These are phyloP conservation scores for Colletotrichum acutatum DNA, from an alignment of 2,329 filamentous ascomycete genomes.

Conservation along the genomic window DNA sequence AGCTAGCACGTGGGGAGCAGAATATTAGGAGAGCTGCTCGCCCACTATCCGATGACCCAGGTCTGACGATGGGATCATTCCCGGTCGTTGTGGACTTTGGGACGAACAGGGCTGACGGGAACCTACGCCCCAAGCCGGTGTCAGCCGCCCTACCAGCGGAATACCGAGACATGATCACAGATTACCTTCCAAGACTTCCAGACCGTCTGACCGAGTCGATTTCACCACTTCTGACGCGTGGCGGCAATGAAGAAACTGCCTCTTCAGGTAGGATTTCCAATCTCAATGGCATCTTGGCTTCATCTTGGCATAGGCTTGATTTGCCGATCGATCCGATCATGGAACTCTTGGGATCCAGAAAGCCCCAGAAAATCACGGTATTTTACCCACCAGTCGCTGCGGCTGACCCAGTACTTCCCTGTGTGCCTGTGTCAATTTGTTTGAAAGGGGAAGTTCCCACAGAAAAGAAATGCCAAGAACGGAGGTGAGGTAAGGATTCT, in stretches of 20 bases:
- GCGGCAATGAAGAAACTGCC: background rate
- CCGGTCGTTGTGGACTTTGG: background rate
- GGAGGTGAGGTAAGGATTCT: background rate
- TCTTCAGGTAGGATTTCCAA: background rate
- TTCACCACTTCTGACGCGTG: background rate
- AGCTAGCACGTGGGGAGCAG: background rate
- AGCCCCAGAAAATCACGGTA: background rate
- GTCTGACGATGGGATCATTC: background rate
- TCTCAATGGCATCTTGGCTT: slow-evolving; percentile 26
- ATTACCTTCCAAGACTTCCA: background rate
- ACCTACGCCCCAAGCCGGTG: background rate
- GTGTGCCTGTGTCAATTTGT: background rate
- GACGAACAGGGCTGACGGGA: slow-evolving; percentile 4
- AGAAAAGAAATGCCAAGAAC: background rate
- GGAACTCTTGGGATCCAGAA: slow-evolving; percentile 2
- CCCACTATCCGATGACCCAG: background rate
- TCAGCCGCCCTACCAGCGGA: background rate
- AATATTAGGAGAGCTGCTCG: background rate
- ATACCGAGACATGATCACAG: background rate
- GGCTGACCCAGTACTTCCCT: background rate
- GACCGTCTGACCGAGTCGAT: background rate
- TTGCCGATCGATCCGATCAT: slow-evolving; percentile 33
- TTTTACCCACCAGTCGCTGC: slow-evolving; percentile 4
- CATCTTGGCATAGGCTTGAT: slow-evolving; percentile 29
- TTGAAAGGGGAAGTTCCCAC: background rate